phyloP scores from a whole-genome alignment of 306 rosid genomes.

The Glycyrrhiza uralensis region DNA sequence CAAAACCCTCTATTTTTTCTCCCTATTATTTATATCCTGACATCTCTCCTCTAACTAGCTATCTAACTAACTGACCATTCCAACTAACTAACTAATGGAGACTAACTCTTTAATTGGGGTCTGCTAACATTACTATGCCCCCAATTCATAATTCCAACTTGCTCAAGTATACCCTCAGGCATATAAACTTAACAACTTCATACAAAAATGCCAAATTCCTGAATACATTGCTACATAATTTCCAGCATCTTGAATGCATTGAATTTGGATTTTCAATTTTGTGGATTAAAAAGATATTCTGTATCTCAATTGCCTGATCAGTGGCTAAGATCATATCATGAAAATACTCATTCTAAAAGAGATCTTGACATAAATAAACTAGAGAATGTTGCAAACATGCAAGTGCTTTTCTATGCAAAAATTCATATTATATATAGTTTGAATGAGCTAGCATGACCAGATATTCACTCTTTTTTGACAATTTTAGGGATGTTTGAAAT shows the following conservation, averaged over 20 bases:
- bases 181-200: neutral
- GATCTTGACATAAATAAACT: neutral
- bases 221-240: neutral
- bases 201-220: neutral
- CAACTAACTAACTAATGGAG: neutral
- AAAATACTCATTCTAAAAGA: constrained; percentile 3
- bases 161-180: neutral
- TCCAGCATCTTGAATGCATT: neutral
- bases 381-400: neutral
- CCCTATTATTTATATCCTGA: neutral
- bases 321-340: neutral
- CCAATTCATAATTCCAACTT: neutral
- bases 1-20: neutral
- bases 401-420: neutral
- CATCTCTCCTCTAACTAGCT: neutral
- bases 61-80: neutral
- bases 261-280: neutral
- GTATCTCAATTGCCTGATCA: neutral
- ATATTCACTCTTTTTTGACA: neutral
- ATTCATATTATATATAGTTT: neutral
- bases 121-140: neutral
- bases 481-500: neutral
- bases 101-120: neutral
- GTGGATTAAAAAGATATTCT: neutral
- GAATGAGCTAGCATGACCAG: neutral